phyloP scores from a whole-genome alignment of 2,329 filamentous ascomycete genomes.

The Cyphellophora attinorum region DNA sequence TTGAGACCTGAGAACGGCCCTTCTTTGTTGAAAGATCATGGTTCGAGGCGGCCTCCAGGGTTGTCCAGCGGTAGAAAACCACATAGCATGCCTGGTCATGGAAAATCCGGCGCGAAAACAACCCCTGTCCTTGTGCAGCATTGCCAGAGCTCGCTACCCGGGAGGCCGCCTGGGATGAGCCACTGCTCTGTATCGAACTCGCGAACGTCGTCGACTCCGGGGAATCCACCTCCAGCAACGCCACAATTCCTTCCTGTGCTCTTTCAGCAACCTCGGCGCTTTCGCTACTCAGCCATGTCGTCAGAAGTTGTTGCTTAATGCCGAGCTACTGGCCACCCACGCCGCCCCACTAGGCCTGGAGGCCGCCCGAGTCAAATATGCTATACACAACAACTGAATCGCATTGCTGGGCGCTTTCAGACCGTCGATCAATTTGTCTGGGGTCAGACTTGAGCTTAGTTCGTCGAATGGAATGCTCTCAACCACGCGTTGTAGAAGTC shows the following conservation, averaged over 20 bases:
- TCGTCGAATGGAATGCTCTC: slow-evolving; percentile 40
- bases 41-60: slow-evolving; percentile 26
- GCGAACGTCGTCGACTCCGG: slow-evolving; percentile 12
- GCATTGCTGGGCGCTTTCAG: slow-evolving; percentile 40
- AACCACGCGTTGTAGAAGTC: slow-evolving; percentile 42
- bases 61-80: slow-evolving; percentile 41
- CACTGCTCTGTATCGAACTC: slow-evolving; percentile 10
- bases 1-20: slow-evolving; percentile 40
- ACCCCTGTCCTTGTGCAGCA: slow-evolving; percentile 35
- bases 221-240: slow-evolving; percentile 43
- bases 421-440: slow-evolving; percentile 46
- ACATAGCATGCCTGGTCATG: slow-evolving; percentile 50
- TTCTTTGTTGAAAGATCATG: slow-evolving; percentile 28
- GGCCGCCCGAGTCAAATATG: slow-evolving; percentile 47
- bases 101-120: slow-evolving; percentile 55
- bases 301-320: slow-evolving; percentile 45
- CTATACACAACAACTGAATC: slow-evolving; percentile 47
- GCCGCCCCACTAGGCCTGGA: slow-evolving; percentile 44
- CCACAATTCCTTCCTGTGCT: slow-evolving; percentile 43
- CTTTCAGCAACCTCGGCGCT: slow-evolving; percentile 47
- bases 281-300: slow-evolving; percentile 48
- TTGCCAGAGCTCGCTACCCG: slow-evolving; percentile 20
- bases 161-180: too few relatives aligned
- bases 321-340: slow-evolving; percentile 47
- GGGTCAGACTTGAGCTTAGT: slow-evolving; percentile 36